Percentiles rank a stretch among this genome's conserved stretches.
phyloP scores from a whole-genome alignment of 768 basidiomycete genomes.

The Boletellus ananas region DNA sequence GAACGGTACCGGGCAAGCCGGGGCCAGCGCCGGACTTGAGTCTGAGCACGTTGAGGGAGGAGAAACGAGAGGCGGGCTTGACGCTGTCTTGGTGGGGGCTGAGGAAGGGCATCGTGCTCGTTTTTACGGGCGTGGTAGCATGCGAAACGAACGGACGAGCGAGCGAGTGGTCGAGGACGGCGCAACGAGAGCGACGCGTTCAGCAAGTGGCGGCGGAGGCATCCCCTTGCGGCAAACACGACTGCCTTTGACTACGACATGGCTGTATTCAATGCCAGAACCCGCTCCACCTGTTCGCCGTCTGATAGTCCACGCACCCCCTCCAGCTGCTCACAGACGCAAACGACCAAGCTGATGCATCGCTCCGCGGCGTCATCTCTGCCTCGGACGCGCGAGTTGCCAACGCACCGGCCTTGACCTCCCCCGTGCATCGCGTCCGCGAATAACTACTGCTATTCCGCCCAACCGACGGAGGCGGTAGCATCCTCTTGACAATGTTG shows the following conservation, averaged over 20 bases:
- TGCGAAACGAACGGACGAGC: not conserved
- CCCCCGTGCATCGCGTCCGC: not conserved
- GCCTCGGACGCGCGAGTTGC: not conserved
- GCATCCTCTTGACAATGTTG: conserved; percentile 20
- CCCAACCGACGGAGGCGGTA: conserved; percentile 10
- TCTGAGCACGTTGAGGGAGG: conserved; percentile 42
- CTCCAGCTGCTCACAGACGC: conserved; percentile 12
- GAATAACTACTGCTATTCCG: not conserved
- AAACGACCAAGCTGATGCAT: conserved; percentile 19
- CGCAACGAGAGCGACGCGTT: not conserved
- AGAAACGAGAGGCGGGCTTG: conserved; percentile 37
- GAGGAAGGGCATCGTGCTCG: conserved; percentile 5
- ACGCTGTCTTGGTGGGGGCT: conserved; percentile 6
- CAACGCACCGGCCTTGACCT: not conserved
- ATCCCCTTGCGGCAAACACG: no score
- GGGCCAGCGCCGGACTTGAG: conserved; percentile 20
- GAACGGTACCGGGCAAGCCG: not conserved
- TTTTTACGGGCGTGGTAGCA: no score
- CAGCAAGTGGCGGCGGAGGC: not conserved
- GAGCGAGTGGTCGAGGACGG: no score
- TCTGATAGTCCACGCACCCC: conserved; percentile 5
- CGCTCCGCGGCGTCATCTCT: conserved; percentile 15
- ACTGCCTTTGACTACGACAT: no score
- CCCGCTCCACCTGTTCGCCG: conserved; percentile 20
- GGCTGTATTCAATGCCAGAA: conserved; percentile 23